Percentiles rank a stretch among this genome's conserved stretches.
Evolutionary conservation across 2,329 filamentous ascomycete species (phyloP).

Genomic region (Sodiomyces alkalinus): DNA sequence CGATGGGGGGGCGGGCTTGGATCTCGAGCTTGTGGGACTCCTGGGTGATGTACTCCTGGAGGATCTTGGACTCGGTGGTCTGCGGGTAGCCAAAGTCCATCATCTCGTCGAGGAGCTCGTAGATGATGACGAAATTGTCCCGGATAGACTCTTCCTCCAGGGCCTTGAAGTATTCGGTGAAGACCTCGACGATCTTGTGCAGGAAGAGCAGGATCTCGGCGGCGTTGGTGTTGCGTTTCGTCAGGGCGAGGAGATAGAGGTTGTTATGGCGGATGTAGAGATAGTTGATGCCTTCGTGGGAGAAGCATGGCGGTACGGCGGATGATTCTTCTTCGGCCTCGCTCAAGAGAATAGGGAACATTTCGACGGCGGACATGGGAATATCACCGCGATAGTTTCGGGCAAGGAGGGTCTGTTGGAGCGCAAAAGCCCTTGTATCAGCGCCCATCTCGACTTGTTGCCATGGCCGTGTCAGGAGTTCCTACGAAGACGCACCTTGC

Average conservation of each 20-base stretch:
- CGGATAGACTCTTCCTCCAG: slow-evolving; percentile 96
- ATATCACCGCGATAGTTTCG: slow-evolving; percentile 98
- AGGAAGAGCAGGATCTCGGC: slow-evolving; percentile 97
- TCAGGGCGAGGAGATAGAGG: slow-evolving; percentile 91
- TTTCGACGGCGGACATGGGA: slow-evolving; percentile 97
- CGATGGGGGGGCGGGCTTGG: slow-evolving; percentile 88
- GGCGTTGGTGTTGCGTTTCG: slow-evolving; percentile 97
- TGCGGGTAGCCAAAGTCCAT: slow-evolving; percentile 99
- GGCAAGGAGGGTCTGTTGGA: slow-evolving; percentile 94
- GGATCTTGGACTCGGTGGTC: slow-evolving; percentile 94
- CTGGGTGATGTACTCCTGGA: slow-evolving; percentile 98
- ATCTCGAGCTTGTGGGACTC: slow-evolving; percentile 98
- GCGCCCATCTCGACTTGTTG: too few relatives aligned
- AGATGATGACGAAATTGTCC: slow-evolving; percentile 99
- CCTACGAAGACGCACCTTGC: too few relatives aligned
- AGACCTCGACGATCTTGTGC: slow-evolving; percentile 96
- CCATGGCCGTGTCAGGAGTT: slow-evolving; percentile 23
- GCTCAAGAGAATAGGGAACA: slow-evolving; percentile 88
- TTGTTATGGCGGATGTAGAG: slow-evolving; percentile 99
- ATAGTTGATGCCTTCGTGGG: slow-evolving; percentile 97
- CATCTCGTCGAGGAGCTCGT: slow-evolving; percentile 98
- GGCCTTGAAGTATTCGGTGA: slow-evolving; percentile 99
- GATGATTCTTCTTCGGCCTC: slow-evolving; percentile 99
- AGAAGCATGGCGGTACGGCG: slow-evolving; percentile 94
- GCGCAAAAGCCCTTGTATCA: slow-evolving; percentile 2